These are phyloP conservation scores for Phalaenopsis aphrodite DNA, from an alignment of 106 monocot species.

Conservation along the genomic window DNA sequence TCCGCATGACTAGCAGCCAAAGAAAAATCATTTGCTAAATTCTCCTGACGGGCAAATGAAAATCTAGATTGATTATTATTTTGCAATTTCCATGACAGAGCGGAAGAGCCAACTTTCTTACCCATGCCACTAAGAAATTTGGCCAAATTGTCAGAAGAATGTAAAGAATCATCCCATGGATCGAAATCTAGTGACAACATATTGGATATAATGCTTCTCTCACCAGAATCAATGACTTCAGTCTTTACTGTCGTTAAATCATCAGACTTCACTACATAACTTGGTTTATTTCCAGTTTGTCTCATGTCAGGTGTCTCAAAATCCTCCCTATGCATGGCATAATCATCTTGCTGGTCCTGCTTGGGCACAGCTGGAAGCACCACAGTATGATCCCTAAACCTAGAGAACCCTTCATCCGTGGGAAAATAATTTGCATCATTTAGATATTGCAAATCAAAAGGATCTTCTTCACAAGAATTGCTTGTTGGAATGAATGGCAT, in stretches of 20 bases:
- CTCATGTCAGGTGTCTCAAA: neutral
- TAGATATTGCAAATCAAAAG: too few species aligned
- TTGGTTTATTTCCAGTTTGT: neutral
- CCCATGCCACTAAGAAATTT: constrained; percentile 38
- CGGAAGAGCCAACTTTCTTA: constrained; percentile 15
- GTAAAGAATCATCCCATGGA: constrained; percentile 57
- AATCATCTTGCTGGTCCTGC: neutral
- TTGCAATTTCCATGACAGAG: constrained; percentile 23
- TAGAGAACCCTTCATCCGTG: too few species aligned
- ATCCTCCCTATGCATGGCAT: neutral
- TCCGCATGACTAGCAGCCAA: too few species aligned
- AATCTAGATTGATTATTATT: constrained; percentile 52
- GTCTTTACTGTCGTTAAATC: constrained; percentile 9
- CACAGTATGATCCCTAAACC: neutral
- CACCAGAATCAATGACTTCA: constrained; percentile 35
- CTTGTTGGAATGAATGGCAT: too few species aligned
- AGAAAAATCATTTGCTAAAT: too few species aligned
- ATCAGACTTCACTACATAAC: constrained; percentile 12
- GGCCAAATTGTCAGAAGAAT: constrained; percentile 23
- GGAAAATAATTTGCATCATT: too few species aligned
- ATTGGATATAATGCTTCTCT: constrained; percentile 52
- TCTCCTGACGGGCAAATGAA: constrained; percentile 71
- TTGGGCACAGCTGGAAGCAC: neutral
- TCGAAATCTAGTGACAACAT: constrained; percentile 67
- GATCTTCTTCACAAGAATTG: too few species aligned